phyloP scores from a whole-genome alignment of 495 filamentous ascomycete species.

The Aspergillus asperescens region DNA sequence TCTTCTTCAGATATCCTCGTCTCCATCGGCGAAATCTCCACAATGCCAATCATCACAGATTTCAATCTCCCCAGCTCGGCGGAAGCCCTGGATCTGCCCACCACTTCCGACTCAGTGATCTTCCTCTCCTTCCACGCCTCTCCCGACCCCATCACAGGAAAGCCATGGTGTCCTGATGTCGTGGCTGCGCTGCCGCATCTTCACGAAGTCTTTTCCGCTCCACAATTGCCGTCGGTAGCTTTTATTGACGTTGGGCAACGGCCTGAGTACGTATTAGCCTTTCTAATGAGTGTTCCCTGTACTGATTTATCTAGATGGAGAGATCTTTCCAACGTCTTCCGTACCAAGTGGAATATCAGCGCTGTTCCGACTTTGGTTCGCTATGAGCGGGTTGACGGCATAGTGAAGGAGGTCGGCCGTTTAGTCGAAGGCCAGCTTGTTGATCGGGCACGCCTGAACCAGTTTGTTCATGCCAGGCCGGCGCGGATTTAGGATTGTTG shows the following conservation, averaged over 20 bases:
- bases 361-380: conserved; percentile 4
- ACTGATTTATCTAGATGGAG: conserved; percentile 11
- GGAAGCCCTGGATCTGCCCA: background rate
- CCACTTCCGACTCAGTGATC: background rate
- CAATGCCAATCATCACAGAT: conserved; percentile 3
- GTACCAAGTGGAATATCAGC: conserved; percentile 3
- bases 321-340: conserved; percentile 2
- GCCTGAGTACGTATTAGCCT: background rate
- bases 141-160: conserved; percentile 1
- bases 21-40: background rate
- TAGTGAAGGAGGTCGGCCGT: background rate
- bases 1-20: too few species aligned
- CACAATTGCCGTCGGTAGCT: background rate
- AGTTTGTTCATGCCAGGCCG: background rate
- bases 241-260: conserved; percentile 4
- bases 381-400: background rate
- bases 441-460: background rate
- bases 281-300: background rate
- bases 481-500: background rate
- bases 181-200: conserved; percentile 5
- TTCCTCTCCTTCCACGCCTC: conserved; percentile 13
- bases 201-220: background rate
- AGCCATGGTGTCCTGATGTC: conserved; percentile 12
- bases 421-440: conserved; percentile 6
- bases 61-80: background rate